Evolutionary conservation across 768 basidiomycete species (phyloP), one percentile per base, ranked within the genome.

Genomic region (Pleurotus pulmonarius): DNA sequence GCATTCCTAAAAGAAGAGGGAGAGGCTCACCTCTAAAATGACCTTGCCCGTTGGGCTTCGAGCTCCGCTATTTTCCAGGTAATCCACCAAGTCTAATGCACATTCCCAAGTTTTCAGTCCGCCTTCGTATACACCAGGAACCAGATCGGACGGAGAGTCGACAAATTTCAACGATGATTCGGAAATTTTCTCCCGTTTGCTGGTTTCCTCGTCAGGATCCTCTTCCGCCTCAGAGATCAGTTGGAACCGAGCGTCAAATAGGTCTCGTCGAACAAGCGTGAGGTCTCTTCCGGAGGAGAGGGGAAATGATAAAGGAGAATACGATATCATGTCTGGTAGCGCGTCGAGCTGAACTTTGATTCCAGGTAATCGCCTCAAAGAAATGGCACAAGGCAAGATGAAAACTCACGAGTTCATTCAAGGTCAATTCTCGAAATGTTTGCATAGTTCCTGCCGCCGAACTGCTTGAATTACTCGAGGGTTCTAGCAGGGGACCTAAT

Each of bases 91-190:
- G 68, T 98, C 96, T 12, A 94, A 70, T 47, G 91, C 90, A 61
- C 93, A 96, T 69, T 99, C 96, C 96, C 96, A 99, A 1, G 94
- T 98, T 71, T 98, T 98, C 51, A 98, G 69, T 4, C 96, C 96
- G 18, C 96, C 96, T 72, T 99, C 96, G 62, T 99, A 98, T 0
- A 94, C 78, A 1, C 94, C 87, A 2, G 94, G 90, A 3, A 98
- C 83, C 12, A 99, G 82, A 70, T 98, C 96, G 0, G 93, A 92
- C 0, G 89, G 89, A 1, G 87, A 83, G 60, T 93, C 88, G 15
- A 96, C 74, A 56, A 88, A 92, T 11, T 78, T 75, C 0, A 88
- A 73, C 0, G 79, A 79, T 2, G 67, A 62, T 0, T 73, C 69
- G 16, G 39, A 49, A 15, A 8, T 16, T 39, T 16, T 34, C 12